Base-by-base conservation (phyloP, 495 filamentous ascomycete species). In the Aspergillus taichungensis region DNA sequence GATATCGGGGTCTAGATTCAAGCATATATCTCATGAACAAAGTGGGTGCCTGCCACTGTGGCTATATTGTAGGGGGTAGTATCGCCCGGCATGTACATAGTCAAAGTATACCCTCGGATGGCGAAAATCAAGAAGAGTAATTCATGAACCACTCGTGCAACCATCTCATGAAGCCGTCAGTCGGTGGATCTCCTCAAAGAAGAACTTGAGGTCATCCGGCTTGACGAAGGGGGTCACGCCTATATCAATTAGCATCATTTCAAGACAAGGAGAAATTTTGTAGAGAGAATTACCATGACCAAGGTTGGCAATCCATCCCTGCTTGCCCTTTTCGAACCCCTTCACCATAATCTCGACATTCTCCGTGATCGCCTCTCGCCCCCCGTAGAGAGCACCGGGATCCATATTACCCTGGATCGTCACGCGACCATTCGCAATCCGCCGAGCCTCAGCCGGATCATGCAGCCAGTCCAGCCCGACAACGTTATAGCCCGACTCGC, bases 381-480 rank as follows among this genome's bases (percentile, higher is more conserved):
- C 82, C 28, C 92, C 92, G 56, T 97, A 98, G 33, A 98, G 71
- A 34, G 92, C 78, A 27, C 92, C 92, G 0, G 92, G 94, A 57
- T 98, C 92, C 24, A 90, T 88, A 62, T 98, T 97, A 30, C 92
- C 92, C 61, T 98, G 92, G 38, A 98, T 67, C 0, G 85, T 84
- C 13, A 92, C 75, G 49, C 92, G 69, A 46, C 83, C 74, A 46
- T 80, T 76, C 46, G 90, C 87, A 53, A 87, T 74, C 51, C 74
- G 80, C 51, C 84, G 79, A 24, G 94, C 88, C 51, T 94, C 79
- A 5, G 81, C 84, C 4, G 92, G 87, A 57, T 90, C 88, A 50
- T 95, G 87, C 24, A 90, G 77, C 92, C 92, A 98, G 63, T 98
- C 92, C 45, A 98, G 71, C 18, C 94, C 85, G 40, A 98, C 83